Percentiles rank a stretch among this genome's conserved stretches.
phyloP scores from a whole-genome alignment of 2,329 filamentous ascomycete species.

The Penicillium polonicum region DNA sequence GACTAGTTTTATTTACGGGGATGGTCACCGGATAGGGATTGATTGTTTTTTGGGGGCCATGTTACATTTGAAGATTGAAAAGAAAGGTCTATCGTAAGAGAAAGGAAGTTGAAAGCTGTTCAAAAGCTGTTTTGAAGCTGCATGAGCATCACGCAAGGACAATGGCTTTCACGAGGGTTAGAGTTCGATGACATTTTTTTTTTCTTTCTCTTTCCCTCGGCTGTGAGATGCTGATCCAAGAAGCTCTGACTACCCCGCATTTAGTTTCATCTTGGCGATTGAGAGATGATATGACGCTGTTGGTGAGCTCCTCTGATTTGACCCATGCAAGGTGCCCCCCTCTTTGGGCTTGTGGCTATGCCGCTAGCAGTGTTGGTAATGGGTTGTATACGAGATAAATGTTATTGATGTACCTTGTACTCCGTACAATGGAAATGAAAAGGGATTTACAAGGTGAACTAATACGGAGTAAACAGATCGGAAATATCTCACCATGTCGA shows the following conservation, averaged over 20 bases:
- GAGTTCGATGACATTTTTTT: neutral
- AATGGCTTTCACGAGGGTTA: neutral
- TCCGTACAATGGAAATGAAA: neutral
- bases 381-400: neutral
- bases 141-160: neutral
- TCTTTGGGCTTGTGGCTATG: neutral
- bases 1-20: neutral
- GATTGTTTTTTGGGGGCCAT: neutral
- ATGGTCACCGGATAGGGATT: neutral
- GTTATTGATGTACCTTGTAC: neutral
- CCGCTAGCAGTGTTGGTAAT: neutral
- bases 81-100: neutral
- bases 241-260: slow-evolving; percentile 9
- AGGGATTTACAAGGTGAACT: neutral
- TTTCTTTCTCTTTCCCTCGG: neutral
- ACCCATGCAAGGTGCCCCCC: neutral
- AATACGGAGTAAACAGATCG: neutral
- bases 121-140: neutral
- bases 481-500: neutral
- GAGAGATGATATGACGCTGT: neutral
- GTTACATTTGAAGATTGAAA: neutral
- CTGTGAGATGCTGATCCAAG: neutral
- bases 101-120: neutral
- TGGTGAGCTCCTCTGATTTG: slow-evolving; percentile 1
- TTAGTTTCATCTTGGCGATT: neutral